Conservation (phyloP, 768 basidiomycete genomes). For the Rickenella mellea region DNA sequence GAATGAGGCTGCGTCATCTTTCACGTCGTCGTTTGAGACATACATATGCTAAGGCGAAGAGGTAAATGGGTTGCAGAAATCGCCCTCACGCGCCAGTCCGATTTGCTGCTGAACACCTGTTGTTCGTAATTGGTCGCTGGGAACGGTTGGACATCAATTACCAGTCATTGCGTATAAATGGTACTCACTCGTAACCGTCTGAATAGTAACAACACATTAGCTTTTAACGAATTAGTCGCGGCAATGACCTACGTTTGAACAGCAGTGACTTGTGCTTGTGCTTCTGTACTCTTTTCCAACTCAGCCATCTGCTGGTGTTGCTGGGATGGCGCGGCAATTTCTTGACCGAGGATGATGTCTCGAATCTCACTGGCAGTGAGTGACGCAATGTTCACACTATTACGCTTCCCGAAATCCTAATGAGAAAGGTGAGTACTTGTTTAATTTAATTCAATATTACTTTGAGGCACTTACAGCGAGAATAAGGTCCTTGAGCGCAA, state of each 20-base stretch:
- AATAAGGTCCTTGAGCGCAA: conserved; percentile 97
- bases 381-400: conserved; percentile 97
- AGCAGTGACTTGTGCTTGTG: conserved; percentile 91
- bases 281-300: conserved; percentile 91
- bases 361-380: conserved; percentile 93
- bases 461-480: conserved; percentile 45
- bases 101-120: conserved; percentile 97
- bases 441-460: conserved; percentile 3
- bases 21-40: conserved; percentile 98
- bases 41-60: conserved; percentile 97
- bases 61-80: conserved; percentile 96
- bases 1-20: conserved; percentile 90
- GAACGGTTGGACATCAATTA: conserved; percentile 3
- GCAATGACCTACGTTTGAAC: conserved; percentile 61
- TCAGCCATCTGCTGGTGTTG: conserved; percentile 99
- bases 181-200: conserved; percentile 79
- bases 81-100: conserved; percentile 98
- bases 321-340: conserved; percentile 89
- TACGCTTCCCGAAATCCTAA: conserved; percentile 96
- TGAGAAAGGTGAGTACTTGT: conserved; percentile 6
- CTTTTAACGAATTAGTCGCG: background rate
- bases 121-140: conserved; percentile 94
- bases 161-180: background rate
- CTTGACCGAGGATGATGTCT: conserved; percentile 98
- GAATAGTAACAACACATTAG: conserved; percentile 43